Base-by-base conservation (phyloP, 805 yeast genomes). In the Priceomyces haplophilus region DNA sequence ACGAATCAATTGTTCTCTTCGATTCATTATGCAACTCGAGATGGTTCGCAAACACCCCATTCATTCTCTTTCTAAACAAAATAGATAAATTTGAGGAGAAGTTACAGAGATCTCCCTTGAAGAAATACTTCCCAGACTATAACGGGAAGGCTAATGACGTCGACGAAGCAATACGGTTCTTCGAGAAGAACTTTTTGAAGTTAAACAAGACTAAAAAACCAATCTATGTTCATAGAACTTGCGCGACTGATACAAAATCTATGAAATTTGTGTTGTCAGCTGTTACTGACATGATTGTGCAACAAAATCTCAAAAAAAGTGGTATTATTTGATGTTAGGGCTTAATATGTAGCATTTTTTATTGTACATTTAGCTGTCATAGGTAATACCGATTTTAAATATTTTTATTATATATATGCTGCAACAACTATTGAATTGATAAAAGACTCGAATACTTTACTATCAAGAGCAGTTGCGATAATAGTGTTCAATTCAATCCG, bases 201-300 rank as follows among this genome's bases (percentile, higher is more conserved):
- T 61, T 86, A 46, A 88, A 89, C 59, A 69, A 78, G 47, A 76
- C 80, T 24, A 75, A 79, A 37, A 79, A 82, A 49, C 91, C 89
- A n/a, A 77, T 93, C 24, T 93, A 93, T 59, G 85, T 88, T 17
- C 97, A 89, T 65, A 71, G 89, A 50, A 93, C 99, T 1, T 89
- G 97, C 66, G 99, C 99, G 0, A 93, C 99, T 0, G 98, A 93
- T 61, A 79, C 95, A 0, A 73, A 79, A 42, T 79, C 89, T 21
- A 93, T 93, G 96, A 77, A 79, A 56, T 91, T 90, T 56, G 97
- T 93, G 13, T 72, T 93, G 43, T 79, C 86, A 3, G 97, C 98
- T 0, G 96, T 89, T 7, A 88, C 97, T 1, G 98, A 93, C 65
- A 75, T 88, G 79, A 79, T 93, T 37, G 78, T 91, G 23, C 91